Evolutionary conservation across 306 rosid genomes (phyloP).

Genomic region (Begonia loranthoides): DNA sequence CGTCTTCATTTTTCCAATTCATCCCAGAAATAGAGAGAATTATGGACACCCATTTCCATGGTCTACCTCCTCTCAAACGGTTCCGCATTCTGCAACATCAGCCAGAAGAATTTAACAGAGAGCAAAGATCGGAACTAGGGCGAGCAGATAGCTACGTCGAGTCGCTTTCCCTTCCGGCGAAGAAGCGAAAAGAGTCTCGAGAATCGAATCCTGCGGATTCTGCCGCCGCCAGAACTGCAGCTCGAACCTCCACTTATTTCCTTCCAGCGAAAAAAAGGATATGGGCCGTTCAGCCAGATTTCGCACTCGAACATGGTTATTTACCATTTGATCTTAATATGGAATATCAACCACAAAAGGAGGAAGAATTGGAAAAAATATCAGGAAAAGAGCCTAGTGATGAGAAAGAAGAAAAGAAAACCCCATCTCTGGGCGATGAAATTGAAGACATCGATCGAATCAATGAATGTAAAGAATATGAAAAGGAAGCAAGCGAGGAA

Average conservation of each 20-base stretch:
- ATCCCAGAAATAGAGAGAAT: background rate
- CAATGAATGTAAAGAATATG: background rate
- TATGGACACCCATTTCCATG: conserved; percentile 35
- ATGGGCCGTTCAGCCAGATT: conserved; percentile 34
- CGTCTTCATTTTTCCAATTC: background rate
- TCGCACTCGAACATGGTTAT: conserved; percentile 1
- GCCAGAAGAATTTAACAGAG: background rate
- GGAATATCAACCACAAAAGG: conserved; percentile 24
- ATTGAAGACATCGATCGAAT: conserved; percentile 1
- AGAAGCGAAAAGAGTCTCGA: conserved; percentile 58
- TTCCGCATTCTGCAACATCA: conserved; percentile 39
- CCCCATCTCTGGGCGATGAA: background rate
- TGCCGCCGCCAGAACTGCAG: conserved; percentile 1
- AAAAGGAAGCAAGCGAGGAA: background rate
- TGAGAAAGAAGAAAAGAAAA: background rate
- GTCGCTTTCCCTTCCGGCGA: conserved; percentile 33
- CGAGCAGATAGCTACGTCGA: background rate
- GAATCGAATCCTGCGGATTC: conserved; percentile 8
- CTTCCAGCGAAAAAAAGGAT: conserved; percentile 79
- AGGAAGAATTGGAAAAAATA: background rate
- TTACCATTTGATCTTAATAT: conserved; percentile 42
- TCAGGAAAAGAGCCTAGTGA: background rate
- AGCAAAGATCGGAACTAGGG: conserved; percentile 3
- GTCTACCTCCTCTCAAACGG: conserved; percentile 63
- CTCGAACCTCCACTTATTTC: conserved; percentile 14